Conservation (phyloP, 805 yeast species). For the Wickerhamiella sergipiensis region DNA sequence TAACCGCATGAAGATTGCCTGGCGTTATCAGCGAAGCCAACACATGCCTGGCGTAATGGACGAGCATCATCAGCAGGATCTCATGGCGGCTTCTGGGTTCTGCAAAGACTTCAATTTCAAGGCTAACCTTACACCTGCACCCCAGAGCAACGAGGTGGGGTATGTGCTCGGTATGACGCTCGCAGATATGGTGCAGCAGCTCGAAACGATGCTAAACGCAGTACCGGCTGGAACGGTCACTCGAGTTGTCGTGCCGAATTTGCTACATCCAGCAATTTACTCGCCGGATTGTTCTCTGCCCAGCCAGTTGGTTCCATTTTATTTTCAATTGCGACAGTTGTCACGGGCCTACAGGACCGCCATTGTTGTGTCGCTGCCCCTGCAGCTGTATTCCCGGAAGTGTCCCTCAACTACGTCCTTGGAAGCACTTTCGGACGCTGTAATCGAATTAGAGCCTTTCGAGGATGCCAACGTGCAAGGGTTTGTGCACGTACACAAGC, state of each 20-base stretch:
- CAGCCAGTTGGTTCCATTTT: slow-evolving; percentile 40
- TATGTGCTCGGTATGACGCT: slow-evolving; percentile 13
- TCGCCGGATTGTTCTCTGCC: slow-evolving; percentile 36
- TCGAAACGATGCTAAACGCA: slow-evolving; percentile 30
- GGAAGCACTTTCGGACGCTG: slow-evolving; percentile 52
- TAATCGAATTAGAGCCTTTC: slow-evolving; percentile 68
- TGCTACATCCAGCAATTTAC: slow-evolving; percentile 67
- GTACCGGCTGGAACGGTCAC: slow-evolving; percentile 31
- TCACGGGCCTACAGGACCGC: slow-evolving; percentile 38
- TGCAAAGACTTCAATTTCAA: slow-evolving; percentile 13
- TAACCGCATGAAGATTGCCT: slow-evolving; percentile 63
- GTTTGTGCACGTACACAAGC: slow-evolving; percentile 55
- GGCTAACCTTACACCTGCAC: slow-evolving; percentile 11
- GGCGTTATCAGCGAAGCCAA: slow-evolving; percentile 62
- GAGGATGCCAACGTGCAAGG: slow-evolving; percentile 61
- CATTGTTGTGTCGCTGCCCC: slow-evolving; percentile 42
- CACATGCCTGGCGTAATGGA: slow-evolving; percentile 12
- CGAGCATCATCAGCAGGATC: too few species aligned
- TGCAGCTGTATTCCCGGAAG: slow-evolving; percentile 50
- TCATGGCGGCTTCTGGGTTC: slow-evolving; percentile 18
- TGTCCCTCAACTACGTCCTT: slow-evolving; percentile 34
- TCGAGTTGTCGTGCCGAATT: slow-evolving; percentile 60
- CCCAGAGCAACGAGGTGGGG: slow-evolving; percentile 12
- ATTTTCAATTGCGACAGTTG: slow-evolving; percentile 44
- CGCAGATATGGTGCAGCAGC: slow-evolving; percentile 26